These are phyloP conservation scores for Candida chauliodis DNA, from an alignment of 805 yeast genomes.

Conservation along the genomic window DNA sequence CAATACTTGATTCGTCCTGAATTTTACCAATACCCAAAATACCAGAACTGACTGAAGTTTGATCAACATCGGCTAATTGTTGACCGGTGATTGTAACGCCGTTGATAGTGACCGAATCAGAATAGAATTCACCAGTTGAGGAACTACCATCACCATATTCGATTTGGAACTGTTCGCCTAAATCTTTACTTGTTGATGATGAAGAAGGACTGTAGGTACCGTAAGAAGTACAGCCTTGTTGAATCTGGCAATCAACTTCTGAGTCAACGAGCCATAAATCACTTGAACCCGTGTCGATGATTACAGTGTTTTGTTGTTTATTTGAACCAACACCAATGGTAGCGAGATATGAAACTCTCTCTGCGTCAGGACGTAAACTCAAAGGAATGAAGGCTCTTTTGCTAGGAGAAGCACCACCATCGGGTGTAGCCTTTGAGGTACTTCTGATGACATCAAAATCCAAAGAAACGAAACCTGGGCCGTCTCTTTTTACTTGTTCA, in stretches of 20 bases:
- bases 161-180: slow-evolving; percentile 9
- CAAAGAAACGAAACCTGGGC: slow-evolving; percentile 7
- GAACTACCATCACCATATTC: slow-evolving; percentile 11
- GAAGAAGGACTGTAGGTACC: slow-evolving; percentile 15
- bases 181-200: slow-evolving; percentile 6
- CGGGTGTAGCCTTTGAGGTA: neutral
- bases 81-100: slow-evolving; percentile 12
- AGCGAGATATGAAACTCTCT: slow-evolving; percentile 2
- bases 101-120: slow-evolving; percentile 14
- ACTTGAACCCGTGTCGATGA: slow-evolving; percentile 24
- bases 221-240: slow-evolving; percentile 5
- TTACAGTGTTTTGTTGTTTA: slow-evolving; percentile 15
- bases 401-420: neutral
- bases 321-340: slow-evolving; percentile 13
- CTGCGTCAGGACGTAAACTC: neutral
- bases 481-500: slow-evolving; percentile 4
- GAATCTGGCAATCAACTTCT: slow-evolving; percentile 20
- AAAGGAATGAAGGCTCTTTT: slow-evolving; percentile 1
- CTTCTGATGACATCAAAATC: slow-evolving; percentile 9
- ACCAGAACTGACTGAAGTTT: slow-evolving; percentile 59
- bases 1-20: slow-evolving; percentile 55
- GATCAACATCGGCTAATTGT: slow-evolving; percentile 19
- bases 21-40: slow-evolving; percentile 72
- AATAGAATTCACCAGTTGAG: slow-evolving; percentile 14
- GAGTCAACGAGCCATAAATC: slow-evolving; percentile 26